These are phyloP conservation scores for Cryptosporidium meleagridis DNA, from an alignment of 169 alveolate species.

Conservation along the genomic window DNA sequence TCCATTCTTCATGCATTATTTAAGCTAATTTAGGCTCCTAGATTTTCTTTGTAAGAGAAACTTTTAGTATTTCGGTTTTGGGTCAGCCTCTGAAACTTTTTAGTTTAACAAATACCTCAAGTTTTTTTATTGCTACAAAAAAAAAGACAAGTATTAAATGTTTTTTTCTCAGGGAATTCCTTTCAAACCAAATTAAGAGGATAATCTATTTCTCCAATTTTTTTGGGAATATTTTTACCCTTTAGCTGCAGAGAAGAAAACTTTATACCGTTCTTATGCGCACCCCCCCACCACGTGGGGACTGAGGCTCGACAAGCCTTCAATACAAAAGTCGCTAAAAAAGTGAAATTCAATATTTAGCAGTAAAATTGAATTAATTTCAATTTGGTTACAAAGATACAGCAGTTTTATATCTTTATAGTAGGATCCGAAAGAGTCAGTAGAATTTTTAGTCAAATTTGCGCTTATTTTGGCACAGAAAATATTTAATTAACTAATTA, in stretches of 20 bases:
- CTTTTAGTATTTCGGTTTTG: neutral
- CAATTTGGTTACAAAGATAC: neutral
- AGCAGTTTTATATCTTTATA: neutral
- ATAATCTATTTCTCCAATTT: neutral
- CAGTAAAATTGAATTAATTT: neutral
- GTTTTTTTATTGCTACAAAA: too few relatives aligned
- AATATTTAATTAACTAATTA: neutral
- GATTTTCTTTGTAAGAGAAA: neutral
- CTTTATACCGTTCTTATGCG: neutral
- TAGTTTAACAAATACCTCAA: too few relatives aligned
- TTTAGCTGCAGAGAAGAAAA: neutral
- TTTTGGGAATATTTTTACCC: neutral
- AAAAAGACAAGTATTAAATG: neutral
- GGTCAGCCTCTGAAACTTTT: neutral
- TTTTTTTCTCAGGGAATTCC: neutral
- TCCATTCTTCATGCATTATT: constrained; percentile 63
- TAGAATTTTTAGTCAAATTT: constrained; percentile 23
- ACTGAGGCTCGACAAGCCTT: constrained; percentile 75
- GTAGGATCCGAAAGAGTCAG: neutral
- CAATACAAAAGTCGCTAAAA: constrained; percentile 12
- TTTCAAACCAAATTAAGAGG: neutral
- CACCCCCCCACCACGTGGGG: constrained; percentile 42
- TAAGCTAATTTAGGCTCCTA: neutral
- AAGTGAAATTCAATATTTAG: constrained; percentile 6
- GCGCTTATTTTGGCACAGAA: constrained; percentile 41